phyloP scores from a whole-genome alignment of 176 grass and related monocot genomes.

The Triticum timopheevii region DNA sequence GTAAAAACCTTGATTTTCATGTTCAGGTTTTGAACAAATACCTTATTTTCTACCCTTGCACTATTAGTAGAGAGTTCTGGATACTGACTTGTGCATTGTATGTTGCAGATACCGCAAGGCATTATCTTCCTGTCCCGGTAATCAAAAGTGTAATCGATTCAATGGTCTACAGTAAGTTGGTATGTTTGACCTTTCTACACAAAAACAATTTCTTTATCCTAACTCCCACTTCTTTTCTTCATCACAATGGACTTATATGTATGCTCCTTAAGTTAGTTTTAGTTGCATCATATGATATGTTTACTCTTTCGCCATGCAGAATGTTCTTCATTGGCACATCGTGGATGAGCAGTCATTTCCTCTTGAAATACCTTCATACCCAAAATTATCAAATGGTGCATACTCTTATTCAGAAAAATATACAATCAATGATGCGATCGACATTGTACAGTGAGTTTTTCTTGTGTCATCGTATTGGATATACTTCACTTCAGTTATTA shows the following conservation, averaged over 20 bases:
- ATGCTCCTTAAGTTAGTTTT: conserved; percentile 23
- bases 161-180: conserved; percentile 96
- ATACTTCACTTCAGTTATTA: conserved; percentile 16
- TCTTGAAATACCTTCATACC: conserved; percentile 93
- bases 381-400: conserved; percentile 78
- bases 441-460: conserved; percentile 84
- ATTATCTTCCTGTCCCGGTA: conserved; percentile 89
- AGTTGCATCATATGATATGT: not conserved
- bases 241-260: not conserved
- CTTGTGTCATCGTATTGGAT: not conserved
- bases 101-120: conserved; percentile 85
- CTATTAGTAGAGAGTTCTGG: not conserved
- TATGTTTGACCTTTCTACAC: conserved; percentile 35
- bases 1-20: conserved; percentile 11
- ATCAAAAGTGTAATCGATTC: conserved; percentile 97
- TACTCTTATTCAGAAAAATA: conserved; percentile 98
- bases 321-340: conserved; percentile 98
- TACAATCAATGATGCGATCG: conserved; percentile 73
- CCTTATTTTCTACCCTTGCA: not conserved
- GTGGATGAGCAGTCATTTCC: conserved; percentile 93
- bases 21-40: conserved; percentile 10
- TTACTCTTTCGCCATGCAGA: conserved; percentile 50
- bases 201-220: not conserved
- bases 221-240: not conserved
- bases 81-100: conserved; percentile 10